Percentiles rank a stretch among this genome's conserved stretches.
These are phyloP conservation scores for Camellia granthamiana DNA, from an alignment of 148 eudicot genomes.

Conservation along the genomic window DNA sequence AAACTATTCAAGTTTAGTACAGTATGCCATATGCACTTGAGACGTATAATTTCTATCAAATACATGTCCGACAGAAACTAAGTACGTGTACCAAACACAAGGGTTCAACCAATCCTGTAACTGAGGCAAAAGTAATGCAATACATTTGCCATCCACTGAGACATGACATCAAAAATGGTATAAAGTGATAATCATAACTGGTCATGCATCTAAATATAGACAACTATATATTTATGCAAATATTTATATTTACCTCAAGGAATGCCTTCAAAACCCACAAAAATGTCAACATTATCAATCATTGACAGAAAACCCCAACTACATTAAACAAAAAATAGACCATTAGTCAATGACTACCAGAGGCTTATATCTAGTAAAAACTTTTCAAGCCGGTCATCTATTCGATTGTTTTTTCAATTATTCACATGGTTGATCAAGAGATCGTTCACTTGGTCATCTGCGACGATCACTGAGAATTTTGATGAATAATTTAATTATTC, in stretches of 20 bases:
- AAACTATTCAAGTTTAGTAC: too few relatives aligned
- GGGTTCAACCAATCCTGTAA: neutral
- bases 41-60: neutral
- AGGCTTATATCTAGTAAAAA: neutral
- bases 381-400: too few relatives aligned
- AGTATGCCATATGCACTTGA: too few relatives aligned
- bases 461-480: too few relatives aligned
- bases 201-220: neutral
- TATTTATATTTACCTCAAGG: slow-evolving; percentile 64
- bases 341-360: neutral
- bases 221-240: neutral
- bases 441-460: too few relatives aligned
- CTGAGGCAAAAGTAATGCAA: neutral
- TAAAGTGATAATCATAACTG: neutral
- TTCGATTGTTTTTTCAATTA: too few relatives aligned
- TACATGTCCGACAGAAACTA: neutral
- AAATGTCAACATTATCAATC: slow-evolving; percentile 74
- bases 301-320: slow-evolving; percentile 91
- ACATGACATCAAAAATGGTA: slow-evolving; percentile 2
- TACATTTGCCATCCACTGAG: neutral
- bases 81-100: neutral
- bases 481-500: too few relatives aligned
- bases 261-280: slow-evolving; percentile 95
- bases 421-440: too few relatives aligned
- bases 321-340: slow-evolving; percentile 11